phyloP scores from a whole-genome alignment of 495 filamentous ascomycete genomes.

The Aspergillus indologenus region DNA sequence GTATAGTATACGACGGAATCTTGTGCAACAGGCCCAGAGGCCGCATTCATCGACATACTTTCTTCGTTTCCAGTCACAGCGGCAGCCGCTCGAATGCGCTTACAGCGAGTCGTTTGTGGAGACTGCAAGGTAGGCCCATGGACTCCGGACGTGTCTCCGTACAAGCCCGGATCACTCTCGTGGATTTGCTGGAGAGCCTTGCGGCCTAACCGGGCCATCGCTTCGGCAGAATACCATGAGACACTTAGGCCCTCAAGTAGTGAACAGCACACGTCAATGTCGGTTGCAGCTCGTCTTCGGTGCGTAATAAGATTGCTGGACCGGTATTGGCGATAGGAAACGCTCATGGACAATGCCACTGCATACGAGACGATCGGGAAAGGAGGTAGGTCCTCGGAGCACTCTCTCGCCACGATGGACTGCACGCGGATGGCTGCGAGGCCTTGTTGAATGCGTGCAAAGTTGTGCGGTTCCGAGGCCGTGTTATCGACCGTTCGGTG shows the following conservation, averaged over 20 bases:
- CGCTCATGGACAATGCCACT: slow-evolving; percentile 62
- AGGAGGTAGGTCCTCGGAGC: slow-evolving; percentile 49
- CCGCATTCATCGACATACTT: not conserved
- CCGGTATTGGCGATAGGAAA: slow-evolving; percentile 69
- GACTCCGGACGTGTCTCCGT: not conserved
- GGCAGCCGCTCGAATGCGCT: not conserved
- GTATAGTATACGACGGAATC: not conserved
- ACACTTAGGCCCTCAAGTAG: slow-evolving; percentile 53
- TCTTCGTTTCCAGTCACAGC: not conserved
- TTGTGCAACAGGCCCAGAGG: not conserved
- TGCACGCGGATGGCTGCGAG: slow-evolving; percentile 64
- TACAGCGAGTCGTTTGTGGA: not conserved
- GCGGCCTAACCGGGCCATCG: slow-evolving; percentile 56
- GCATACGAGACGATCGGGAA: slow-evolving; percentile 69
- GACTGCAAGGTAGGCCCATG: not conserved
- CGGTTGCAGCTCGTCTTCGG: slow-evolving; percentile 55
- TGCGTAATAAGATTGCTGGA: slow-evolving; percentile 63
- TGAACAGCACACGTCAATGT: slow-evolving; percentile 56
- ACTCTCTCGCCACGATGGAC: slow-evolving; percentile 55
- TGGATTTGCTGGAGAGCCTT: slow-evolving; percentile 38
- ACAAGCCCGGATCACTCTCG: slow-evolving; percentile 4
- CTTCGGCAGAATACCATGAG: slow-evolving; percentile 61
- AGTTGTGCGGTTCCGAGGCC: slow-evolving; percentile 29
- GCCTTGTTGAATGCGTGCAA: slow-evolving; percentile 59
- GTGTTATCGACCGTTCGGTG: slow-evolving; percentile 44